Conservation (phyloP, 345 rosid species). For the Syzygium jambos region DNA sequence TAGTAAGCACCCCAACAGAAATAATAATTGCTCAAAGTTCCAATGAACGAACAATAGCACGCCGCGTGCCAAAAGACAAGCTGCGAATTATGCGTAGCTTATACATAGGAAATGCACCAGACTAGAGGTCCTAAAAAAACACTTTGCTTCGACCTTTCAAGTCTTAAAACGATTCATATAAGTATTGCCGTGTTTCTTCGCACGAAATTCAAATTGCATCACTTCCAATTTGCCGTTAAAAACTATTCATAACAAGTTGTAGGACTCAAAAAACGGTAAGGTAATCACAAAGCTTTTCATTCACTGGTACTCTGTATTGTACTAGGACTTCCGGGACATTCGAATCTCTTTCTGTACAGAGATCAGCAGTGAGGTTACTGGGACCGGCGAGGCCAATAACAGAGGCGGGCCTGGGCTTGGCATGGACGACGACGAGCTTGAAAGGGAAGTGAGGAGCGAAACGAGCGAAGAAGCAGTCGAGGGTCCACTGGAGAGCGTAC, state of each 20-base stretch:
- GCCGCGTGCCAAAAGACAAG: neutral
- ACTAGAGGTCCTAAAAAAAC: neutral
- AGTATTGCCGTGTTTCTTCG: neutral
- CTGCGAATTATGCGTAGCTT: neutral
- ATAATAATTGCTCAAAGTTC: neutral
- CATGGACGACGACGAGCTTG: constrained; percentile 39
- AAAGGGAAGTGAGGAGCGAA: constrained; percentile 18
- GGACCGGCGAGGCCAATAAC: constrained; percentile 29
- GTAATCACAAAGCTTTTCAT: neutral
- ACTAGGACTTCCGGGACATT: neutral
- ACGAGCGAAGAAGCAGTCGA: constrained; percentile 40
- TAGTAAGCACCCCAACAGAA: neutral
- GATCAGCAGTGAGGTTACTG: constrained; percentile 1
- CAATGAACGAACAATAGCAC: neutral
- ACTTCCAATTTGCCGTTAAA: neutral
- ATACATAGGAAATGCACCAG: neutral
- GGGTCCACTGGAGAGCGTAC: constrained; percentile 43
- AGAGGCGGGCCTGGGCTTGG: constrained; percentile 25
- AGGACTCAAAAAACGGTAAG: neutral
- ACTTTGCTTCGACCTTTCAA: neutral
- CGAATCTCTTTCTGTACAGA: neutral
- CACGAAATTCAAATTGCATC: neutral
- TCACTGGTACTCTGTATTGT: neutral
- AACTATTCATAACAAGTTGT: neutral
- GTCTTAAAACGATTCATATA: neutral